Evolutionary conservation across 148 eudicot genomes (phyloP), one percentile per base, ranked within the genome.

Genomic region (Cornus kousa): DNA sequence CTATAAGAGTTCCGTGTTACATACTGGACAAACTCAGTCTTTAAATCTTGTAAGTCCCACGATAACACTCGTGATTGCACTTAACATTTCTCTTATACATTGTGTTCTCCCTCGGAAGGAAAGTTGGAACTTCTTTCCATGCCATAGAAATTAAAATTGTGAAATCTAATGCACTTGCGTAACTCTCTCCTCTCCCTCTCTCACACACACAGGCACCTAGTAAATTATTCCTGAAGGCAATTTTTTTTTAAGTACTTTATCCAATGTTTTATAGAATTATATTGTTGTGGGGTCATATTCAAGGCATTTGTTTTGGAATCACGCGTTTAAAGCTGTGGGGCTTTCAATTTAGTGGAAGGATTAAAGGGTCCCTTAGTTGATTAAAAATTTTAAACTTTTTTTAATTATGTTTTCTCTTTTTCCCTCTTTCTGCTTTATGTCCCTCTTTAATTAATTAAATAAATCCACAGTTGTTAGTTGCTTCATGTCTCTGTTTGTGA

Each of bases 321-420:
- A 87, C 80, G 87, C 89, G 80, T 74, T 39, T 75, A 87, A 87
- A 87, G 89, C 78, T 22, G 67, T 24, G 72, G 67, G 71, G 77
- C 77, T 76, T 75, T 67, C 71, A 4, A 46, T 31, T 40, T 72
- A 73, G 72, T 79, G 82, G 73, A 72, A 66, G 69, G 17, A 71
- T 43, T 79, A 43, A 66, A 55, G 33, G 75, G 23, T 11, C 76
- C 72, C 50, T 65, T 64, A 53, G 14, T 46, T 67, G 14, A 67
- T 71, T 53, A 33, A 22, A 17, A 28, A 60, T 7, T 57, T 71
- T 40, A 16, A 48, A 23, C 43, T 14, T 78, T 53, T 5, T 28
- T 79, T 31, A 9, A 2, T 43, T 6, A 11, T n/a, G 28, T 72
- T 39, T n/a, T 72, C 5, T 68, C 50, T 10, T 19, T 19, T 19